Conservation (phyloP, 2,329 filamentous ascomycete genomes). For the Pseudopyrenochaeta lycopersici region DNA sequence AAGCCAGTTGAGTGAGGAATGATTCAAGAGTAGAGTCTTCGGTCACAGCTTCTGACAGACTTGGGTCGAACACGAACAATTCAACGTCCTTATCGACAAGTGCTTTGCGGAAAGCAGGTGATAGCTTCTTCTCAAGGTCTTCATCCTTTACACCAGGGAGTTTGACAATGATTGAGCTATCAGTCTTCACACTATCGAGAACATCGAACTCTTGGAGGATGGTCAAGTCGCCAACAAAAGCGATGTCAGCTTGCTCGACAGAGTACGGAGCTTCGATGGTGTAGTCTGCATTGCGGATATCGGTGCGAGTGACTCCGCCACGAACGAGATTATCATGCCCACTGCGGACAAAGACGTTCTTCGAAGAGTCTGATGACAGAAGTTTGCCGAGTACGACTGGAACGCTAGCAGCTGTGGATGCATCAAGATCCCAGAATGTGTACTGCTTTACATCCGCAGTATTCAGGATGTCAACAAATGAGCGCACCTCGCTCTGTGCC, state of each 20-base stretch:
- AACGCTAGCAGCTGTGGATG: conserved; percentile 71
- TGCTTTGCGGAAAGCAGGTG: conserved; percentile 73
- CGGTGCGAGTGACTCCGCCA: conserved; percentile 83
- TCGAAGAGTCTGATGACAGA: conserved; percentile 66
- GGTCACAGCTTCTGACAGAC: conserved; percentile 72
- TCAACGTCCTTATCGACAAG: conserved; percentile 74
- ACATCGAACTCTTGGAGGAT: conserved; percentile 82
- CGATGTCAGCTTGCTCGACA: conserved; percentile 79
- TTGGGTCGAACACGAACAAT: conserved; percentile 79
- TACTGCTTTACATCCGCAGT: conserved; percentile 75
- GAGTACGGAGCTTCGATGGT: conserved; percentile 86
- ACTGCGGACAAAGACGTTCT: conserved; percentile 68
- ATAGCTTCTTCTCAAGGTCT: conserved; percentile 87
- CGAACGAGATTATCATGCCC: conserved; percentile 70
- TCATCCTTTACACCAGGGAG: conserved; percentile 84
- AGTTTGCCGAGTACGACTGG: conserved; percentile 69
- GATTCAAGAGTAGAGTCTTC: conserved; percentile 69
- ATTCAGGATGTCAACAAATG: conserved; percentile 63
- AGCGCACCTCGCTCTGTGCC: conserved; percentile 53
- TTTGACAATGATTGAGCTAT: conserved; percentile 78
- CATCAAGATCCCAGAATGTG: conserved; percentile 91
- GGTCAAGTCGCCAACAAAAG: conserved; percentile 80
- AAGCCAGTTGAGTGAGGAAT: conserved; percentile 80
- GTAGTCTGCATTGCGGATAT: conserved; percentile 84
- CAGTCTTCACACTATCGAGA: conserved; percentile 72